Evolutionary conservation across 441 rosid species (phyloP).

Genomic region (Omphalea diandra): DNA sequence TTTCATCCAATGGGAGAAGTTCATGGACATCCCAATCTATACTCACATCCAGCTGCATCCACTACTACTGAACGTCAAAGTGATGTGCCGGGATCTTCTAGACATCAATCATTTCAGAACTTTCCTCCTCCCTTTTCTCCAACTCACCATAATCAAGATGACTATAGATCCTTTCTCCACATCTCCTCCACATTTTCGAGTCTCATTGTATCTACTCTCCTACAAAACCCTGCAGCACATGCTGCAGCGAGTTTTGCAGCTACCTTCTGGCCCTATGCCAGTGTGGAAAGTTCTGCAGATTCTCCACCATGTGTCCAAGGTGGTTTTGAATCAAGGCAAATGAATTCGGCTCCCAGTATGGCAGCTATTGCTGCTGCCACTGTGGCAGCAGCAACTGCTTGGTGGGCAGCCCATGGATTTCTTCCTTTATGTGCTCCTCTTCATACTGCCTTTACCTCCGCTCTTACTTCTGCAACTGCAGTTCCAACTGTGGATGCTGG

Average conservation of each 20-base stretch:
- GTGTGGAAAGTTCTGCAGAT: constrained; percentile 48
- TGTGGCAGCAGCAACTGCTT: constrained; percentile 94
- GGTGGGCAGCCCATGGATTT: constrained; percentile 98
- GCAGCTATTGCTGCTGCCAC: constrained; percentile 86
- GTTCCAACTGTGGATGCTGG: constrained; percentile 42
- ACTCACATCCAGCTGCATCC: constrained; percentile 59
- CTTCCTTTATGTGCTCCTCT: constrained; percentile 76
- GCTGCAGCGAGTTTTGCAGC: constrained; percentile 91
- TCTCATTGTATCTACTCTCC: constrained; percentile 72
- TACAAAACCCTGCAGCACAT: constrained; percentile 91
- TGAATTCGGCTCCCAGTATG: constrained; percentile 60
- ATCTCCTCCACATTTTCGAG: constrained; percentile 79
- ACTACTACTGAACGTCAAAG: constrained; percentile 46
- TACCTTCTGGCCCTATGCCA: constrained; percentile 73
- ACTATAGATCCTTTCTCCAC: constrained; percentile 66
- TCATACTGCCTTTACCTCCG: constrained; percentile 52
- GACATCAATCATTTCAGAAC: constrained; percentile 51
- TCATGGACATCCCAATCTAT: constrained; percentile 40
- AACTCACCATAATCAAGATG: constrained; percentile 56
- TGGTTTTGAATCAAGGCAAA: constrained; percentile 41
- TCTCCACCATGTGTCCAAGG: constrained; percentile 51
- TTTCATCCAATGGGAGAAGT: constrained; percentile 53
- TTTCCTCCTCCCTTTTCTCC: constrained; percentile 52
- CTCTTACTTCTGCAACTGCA: constrained; percentile 44
- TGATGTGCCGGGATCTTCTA: constrained; percentile 40